phyloP scores from a whole-genome alignment of 2,329 filamentous ascomycete species.

The Berkeleyomyces basicola region DNA sequence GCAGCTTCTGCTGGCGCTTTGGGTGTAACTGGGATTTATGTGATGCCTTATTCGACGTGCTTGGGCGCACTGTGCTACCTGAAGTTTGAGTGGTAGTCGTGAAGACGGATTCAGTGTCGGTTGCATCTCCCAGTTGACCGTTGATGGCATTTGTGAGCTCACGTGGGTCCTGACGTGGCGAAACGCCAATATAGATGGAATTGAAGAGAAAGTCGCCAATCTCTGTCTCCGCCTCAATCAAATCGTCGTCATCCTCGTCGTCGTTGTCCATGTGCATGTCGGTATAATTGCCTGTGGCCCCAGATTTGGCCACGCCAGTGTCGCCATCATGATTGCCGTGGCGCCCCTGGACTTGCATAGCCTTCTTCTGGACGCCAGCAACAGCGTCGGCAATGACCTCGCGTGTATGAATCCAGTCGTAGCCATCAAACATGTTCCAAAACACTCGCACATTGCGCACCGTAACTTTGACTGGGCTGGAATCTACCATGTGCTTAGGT shows the following conservation, averaged over 20 bases:
- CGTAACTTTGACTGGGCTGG: constrained; percentile 58
- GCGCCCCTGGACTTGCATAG: constrained; percentile 45
- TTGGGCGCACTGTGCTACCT: constrained; percentile 35
- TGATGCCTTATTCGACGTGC: constrained; percentile 32
- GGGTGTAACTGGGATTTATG: constrained; percentile 34
- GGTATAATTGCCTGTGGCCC: not conserved
- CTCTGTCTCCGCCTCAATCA: constrained; percentile 65
- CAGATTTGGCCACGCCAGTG: constrained; percentile 31
- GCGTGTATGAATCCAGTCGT: constrained; percentile 83
- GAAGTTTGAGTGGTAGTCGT: constrained; percentile 53
- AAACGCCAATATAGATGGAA: constrained; percentile 92
- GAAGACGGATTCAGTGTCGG: constrained; percentile 70
- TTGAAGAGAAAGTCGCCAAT: constrained; percentile 97
- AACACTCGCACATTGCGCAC: constrained; percentile 83
- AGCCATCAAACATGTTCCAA: constrained; percentile 96
- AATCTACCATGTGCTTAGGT: constrained; percentile 41
- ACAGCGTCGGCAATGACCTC: constrained; percentile 78
- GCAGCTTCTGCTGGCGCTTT: constrained; percentile 41
- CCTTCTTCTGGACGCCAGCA: constrained; percentile 68
- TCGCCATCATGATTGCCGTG: constrained; percentile 27
- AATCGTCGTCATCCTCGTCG: constrained; percentile 32
- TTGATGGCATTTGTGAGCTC: constrained; percentile 77
- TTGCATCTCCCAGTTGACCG: constrained; percentile 71
- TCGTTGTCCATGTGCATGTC: constrained; percentile 26
- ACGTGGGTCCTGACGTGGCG: constrained; percentile 66